phyloP scores from a whole-genome alignment of 1,284 basidiomycete species.

The Peniophora sp. region DNA sequence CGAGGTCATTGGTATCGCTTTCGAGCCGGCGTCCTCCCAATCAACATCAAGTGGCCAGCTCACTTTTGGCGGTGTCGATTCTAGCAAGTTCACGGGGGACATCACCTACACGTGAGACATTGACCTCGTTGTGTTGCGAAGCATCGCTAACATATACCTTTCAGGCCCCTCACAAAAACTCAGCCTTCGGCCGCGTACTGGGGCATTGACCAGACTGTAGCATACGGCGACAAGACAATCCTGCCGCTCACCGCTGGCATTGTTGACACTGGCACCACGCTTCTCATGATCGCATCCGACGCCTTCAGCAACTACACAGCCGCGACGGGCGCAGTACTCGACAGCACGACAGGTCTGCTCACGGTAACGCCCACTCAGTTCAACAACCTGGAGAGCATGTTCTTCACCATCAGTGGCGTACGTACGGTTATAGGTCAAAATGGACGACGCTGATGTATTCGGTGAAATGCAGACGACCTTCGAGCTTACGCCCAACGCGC shows the following conservation, averaged over 20 bases:
- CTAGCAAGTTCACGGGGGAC: constrained; percentile 36
- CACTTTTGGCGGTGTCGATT: constrained; percentile 37
- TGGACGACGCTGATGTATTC: background rate
- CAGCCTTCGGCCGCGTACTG: constrained; percentile 45
- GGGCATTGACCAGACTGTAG: constrained; percentile 55
- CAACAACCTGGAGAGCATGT: constrained; percentile 27
- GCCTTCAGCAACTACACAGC: constrained; percentile 24
- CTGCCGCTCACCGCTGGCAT: constrained; percentile 47
- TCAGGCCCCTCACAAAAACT: constrained; percentile 38
- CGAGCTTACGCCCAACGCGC: constrained; percentile 36
- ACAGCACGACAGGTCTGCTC: constrained; percentile 32
- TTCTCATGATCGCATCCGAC: constrained; percentile 31
- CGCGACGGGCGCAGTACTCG: constrained; percentile 28
- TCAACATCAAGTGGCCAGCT: constrained; percentile 17
- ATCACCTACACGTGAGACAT: constrained; percentile 32
- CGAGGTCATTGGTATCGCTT: constrained; percentile 37
- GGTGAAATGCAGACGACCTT: constrained; percentile 20
- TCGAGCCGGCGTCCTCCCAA: constrained; percentile 28
- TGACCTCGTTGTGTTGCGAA: background rate
- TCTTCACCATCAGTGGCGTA: constrained; percentile 33
- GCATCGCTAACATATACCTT: background rate
- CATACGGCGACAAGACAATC: constrained; percentile 42
- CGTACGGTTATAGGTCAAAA: constrained; percentile 5
- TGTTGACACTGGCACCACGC: constrained; percentile 49
- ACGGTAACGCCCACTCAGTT: constrained; percentile 28